A percentile compares a stretch with the other conserved stretches of the same genome.
These are phyloP conservation scores for Avena eriantha DNA, from an alignment of 176 grass and related monocot genomes.

Conservation along the genomic window DNA sequence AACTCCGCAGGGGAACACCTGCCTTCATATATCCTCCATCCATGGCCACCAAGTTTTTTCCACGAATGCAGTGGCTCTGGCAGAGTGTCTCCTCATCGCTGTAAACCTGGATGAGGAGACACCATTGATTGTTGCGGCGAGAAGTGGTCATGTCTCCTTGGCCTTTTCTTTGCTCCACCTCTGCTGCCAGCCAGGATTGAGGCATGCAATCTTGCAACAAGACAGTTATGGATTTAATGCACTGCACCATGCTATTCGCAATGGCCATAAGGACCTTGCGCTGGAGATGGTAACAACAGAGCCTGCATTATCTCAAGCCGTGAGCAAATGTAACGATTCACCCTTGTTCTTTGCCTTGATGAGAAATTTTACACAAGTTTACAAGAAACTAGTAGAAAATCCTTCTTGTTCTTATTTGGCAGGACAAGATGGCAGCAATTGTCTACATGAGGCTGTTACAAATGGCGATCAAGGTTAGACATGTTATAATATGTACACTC, in stretches of 20 bases:
- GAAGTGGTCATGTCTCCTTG: not conserved
- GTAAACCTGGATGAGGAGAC: not conserved
- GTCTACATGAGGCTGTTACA: no score
- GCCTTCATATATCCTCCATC: conserved; percentile 33
- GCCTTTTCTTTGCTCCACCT: not conserved
- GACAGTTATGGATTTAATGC: conserved; percentile 13
- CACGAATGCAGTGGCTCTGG: no score
- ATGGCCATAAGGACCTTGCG: not conserved
- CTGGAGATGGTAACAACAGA: not conserved
- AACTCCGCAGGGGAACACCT: conserved; percentile 18
- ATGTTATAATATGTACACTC: no score
- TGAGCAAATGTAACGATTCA: not conserved
- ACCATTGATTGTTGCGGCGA: not conserved
- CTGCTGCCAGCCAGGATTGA: fast-evolving
- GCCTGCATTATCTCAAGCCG: not conserved
- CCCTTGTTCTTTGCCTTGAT: conserved; percentile 29
- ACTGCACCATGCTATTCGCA: conserved; percentile 11
- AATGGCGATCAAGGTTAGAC: no score
- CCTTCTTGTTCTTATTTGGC: not conserved
- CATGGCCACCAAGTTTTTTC: no score
- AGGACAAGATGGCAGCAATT: not conserved
- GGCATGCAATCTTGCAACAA: not conserved
- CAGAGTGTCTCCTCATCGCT: not conserved
- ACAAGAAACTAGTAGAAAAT: not conserved
- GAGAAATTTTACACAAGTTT: not conserved